Evolutionary conservation across 768 basidiomycete species (phyloP), one percentile per base, ranked within the genome.

Genomic region (Agaricus subrufescens): DNA sequence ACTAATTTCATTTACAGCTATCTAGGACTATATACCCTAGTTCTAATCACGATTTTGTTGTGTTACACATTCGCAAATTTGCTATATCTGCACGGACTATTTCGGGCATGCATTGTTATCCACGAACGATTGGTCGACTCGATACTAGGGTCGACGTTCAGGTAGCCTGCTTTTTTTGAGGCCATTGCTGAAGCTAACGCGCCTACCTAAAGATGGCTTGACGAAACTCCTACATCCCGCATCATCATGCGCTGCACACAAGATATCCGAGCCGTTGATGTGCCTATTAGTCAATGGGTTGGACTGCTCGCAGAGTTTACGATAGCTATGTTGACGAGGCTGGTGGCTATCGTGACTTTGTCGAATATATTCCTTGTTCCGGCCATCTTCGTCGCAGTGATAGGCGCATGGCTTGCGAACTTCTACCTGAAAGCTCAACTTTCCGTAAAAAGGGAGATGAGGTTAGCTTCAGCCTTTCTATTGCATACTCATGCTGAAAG

Each of bases 171-270:
- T 38, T 26, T 25, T 19, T 54, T 12, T 40, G 29, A 38, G 34
- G 6, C 10, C 34, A 14, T 48, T 15, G 19, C 30, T 25, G 27
- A 7, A 4, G 46, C 3, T 6, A 7, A 25, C 34, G 30, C 6
- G 14, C 15, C 45, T 1, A 19, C 19, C 27, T 7, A 26, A 23
- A 80, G 85, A 65, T 86, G 72, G 73, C 73, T 79, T 31, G 74
- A 75, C 58, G 69, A 73, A 34, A 80, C 78, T 1, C 75, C 77
- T 9, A 67, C 70, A 2, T 71, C 75, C 26, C 79, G 87, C 4
- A 79, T 90, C 50, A 81, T 87, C 42, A 72, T 83, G 29, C 76
- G 86, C 49, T 82, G 82, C 65, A 88, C 86, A 0, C 80, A 85
- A 52, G 87, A 89, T 63, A 85, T 87, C 25, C 71, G 80, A 42